Evolutionary conservation across 2,329 filamentous ascomycete species (phyloP).

Genomic region (Exophiala bonariae): DNA sequence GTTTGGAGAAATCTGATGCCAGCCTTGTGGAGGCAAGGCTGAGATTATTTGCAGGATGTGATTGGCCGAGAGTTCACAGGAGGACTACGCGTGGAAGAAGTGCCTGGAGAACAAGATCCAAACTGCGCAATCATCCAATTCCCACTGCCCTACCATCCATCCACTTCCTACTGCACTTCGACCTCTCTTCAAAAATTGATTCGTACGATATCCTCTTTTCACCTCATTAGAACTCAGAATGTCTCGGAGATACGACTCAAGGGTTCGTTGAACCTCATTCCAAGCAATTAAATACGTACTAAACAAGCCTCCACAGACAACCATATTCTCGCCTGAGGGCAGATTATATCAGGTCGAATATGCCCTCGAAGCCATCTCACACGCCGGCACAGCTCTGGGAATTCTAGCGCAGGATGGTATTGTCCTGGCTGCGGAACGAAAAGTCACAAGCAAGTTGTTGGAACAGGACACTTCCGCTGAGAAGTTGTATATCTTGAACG

Average conservation of each 20-base stretch:
- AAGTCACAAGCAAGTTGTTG: conserved; percentile 97
- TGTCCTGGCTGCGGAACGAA: conserved; percentile 94
- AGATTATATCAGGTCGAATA: conserved; percentile 99
- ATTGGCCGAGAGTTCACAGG: conserved; percentile 12
- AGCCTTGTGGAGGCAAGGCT: no score
- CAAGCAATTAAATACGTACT: conserved; percentile 7
- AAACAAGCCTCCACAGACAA: conserved; percentile 65
- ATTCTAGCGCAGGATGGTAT: conserved; percentile 98
- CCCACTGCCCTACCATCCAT: neutral
- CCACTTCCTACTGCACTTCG: neutral
- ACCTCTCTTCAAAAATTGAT: neutral
- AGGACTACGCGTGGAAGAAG: conserved; percentile 19
- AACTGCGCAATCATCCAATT: no score
- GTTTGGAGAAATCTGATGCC: no score
- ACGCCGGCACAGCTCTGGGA: conserved; percentile 93
- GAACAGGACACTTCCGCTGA: conserved; percentile 99
- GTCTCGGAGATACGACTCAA: conserved; percentile 96
- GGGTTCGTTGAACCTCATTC: conserved; percentile 60
- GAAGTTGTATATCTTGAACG: conserved; percentile 99
- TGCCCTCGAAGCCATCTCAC: conserved; percentile 96
- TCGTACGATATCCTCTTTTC: neutral
- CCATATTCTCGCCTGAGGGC: conserved; percentile 99
- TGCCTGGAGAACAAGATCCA: conserved; percentile 18
- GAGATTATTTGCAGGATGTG: no score
- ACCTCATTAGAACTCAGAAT: conserved; percentile 53